phyloP scores from a whole-genome alignment of 2,329 filamentous ascomycete species.

The Trichoderma endophyticum region DNA sequence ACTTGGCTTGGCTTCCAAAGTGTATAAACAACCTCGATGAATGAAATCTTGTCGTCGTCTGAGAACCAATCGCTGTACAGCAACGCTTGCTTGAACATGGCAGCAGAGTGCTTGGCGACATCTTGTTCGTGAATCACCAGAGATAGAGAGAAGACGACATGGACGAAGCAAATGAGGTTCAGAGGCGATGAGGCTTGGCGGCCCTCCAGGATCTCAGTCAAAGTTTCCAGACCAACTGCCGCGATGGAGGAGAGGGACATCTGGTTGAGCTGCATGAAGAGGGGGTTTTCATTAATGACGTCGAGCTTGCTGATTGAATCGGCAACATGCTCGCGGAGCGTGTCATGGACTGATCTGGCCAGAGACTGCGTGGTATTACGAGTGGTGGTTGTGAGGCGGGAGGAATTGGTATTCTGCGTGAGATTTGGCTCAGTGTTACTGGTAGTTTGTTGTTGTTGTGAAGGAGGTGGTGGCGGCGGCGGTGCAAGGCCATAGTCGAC shows the following conservation, averaged over 20 bases:
- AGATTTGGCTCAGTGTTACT: slow-evolving; percentile 19
- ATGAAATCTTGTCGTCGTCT: slow-evolving; percentile 36
- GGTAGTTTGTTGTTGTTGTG: slow-evolving; percentile 24
- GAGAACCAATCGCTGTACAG: slow-evolving; percentile 43
- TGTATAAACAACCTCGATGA: slow-evolving; percentile 41
- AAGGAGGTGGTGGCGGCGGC: slow-evolving; percentile 21
- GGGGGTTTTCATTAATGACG: slow-evolving; percentile 38
- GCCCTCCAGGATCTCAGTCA: slow-evolving; percentile 41
- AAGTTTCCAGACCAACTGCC: slow-evolving; percentile 39
- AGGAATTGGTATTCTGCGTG: neutral
- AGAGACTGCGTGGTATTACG: slow-evolving; percentile 31
- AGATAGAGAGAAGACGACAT: slow-evolving; percentile 51
- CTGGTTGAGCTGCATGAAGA: slow-evolving; percentile 40
- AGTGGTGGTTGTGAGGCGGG: neutral
- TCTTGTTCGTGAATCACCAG: slow-evolving; percentile 45
- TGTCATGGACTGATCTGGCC: slow-evolving; percentile 43
- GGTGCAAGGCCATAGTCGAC: slow-evolving; percentile 27
- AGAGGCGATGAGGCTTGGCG: slow-evolving; percentile 38
- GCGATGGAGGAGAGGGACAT: slow-evolving; percentile 41
- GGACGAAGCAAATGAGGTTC: slow-evolving; percentile 49
- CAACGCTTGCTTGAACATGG: slow-evolving; percentile 47
- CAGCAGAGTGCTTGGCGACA: slow-evolving; percentile 32
- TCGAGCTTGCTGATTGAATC: slow-evolving; percentile 44
- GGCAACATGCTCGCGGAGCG: slow-evolving; percentile 45
- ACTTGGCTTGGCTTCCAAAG: slow-evolving; percentile 49